Conservation (phyloP, 2,329 filamentous ascomycete species). For the Dactylellina cionopaga region DNA sequence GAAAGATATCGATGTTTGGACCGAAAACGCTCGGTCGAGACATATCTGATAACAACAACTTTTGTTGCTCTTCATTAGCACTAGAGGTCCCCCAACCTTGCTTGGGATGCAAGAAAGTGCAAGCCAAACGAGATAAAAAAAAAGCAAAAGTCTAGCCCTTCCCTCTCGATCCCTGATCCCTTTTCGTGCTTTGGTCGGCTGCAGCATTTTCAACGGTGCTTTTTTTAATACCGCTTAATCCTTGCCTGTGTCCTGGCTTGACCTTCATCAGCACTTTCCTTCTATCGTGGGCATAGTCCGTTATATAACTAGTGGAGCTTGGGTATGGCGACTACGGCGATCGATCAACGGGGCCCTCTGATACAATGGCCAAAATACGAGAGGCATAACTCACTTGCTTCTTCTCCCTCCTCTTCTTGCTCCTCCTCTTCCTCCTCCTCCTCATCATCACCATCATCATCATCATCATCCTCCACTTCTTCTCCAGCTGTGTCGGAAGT, state of each 20-base stretch:
- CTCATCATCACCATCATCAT: too few relatives aligned
- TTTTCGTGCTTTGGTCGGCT: slow-evolving; percentile 22
- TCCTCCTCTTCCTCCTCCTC: neutral
- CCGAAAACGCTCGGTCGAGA: slow-evolving; percentile 33
- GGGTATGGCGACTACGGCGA: slow-evolving; percentile 48
- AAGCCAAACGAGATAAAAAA: slow-evolving; percentile 30
- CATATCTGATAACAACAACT: slow-evolving; percentile 10
- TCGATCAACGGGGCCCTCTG: slow-evolving; percentile 44
- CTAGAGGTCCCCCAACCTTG: slow-evolving; percentile 8
- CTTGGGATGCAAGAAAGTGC: slow-evolving; percentile 8
- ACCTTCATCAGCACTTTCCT: slow-evolving; percentile 41
- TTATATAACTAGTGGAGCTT: slow-evolving; percentile 43
- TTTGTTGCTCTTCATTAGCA: neutral
- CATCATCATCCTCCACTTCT: slow-evolving; percentile 16
- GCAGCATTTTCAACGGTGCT: slow-evolving; percentile 32
- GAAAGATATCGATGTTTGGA: slow-evolving; percentile 18
- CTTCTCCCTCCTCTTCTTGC: slow-evolving; percentile 14
- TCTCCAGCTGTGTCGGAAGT: slow-evolving; percentile 20
- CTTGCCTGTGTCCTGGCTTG: slow-evolving; percentile 40
- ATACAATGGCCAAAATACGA: slow-evolving; percentile 43
- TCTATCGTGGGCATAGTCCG: slow-evolving; percentile 39
- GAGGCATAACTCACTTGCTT: slow-evolving; percentile 15
- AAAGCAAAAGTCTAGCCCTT: slow-evolving; percentile 20
- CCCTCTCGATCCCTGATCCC: slow-evolving; percentile 29
- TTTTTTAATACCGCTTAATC: slow-evolving; percentile 44